Evolutionary conservation across 2,329 filamentous ascomycete genomes (phyloP).

Genomic region (Aureobasidium sp.): DNA sequence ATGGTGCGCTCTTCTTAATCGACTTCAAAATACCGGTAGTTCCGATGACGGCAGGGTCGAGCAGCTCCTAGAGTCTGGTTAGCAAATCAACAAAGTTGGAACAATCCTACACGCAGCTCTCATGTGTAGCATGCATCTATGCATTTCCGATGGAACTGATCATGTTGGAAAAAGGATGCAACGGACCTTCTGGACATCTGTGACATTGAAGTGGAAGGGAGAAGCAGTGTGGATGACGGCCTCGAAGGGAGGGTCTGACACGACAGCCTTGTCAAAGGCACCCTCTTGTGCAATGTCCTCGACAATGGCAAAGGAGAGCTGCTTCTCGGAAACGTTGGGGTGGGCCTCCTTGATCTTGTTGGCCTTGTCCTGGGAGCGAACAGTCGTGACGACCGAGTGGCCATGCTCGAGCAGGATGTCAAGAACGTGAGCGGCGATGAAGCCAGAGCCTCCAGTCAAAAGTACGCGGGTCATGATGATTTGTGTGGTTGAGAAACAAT

Average conservation of each 20-base stretch:
- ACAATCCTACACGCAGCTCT: background rate
- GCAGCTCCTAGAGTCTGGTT: constrained; percentile 33
- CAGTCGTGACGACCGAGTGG: constrained; percentile 57
- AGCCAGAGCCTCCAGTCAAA: constrained; percentile 50
- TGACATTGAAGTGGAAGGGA: constrained; percentile 68
- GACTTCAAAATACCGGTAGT: constrained; percentile 57
- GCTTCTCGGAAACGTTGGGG: constrained; percentile 45
- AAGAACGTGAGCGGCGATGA: constrained; percentile 60
- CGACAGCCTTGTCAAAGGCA: constrained; percentile 58
- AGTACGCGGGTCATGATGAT: constrained; percentile 28
- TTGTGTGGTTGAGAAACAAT: background rate
- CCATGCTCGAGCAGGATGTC: constrained; percentile 47
- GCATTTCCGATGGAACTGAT: background rate
- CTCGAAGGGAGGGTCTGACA: constrained; percentile 60
- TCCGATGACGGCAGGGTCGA: constrained; percentile 57
- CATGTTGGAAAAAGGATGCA: background rate
- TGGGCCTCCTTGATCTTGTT: constrained; percentile 53
- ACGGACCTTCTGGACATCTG: constrained; percentile 56
- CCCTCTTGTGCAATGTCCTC: constrained; percentile 62
- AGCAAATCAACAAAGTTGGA: background rate
- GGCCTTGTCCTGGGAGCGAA: constrained; percentile 55
- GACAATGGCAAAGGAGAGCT: constrained; percentile 60
- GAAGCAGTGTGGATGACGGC: constrained; percentile 68
- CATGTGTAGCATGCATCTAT: background rate
- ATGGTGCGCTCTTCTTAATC: constrained; percentile 54